phyloP scores from a whole-genome alignment of 768 basidiomycete species.

The Serendipita sp. region DNA sequence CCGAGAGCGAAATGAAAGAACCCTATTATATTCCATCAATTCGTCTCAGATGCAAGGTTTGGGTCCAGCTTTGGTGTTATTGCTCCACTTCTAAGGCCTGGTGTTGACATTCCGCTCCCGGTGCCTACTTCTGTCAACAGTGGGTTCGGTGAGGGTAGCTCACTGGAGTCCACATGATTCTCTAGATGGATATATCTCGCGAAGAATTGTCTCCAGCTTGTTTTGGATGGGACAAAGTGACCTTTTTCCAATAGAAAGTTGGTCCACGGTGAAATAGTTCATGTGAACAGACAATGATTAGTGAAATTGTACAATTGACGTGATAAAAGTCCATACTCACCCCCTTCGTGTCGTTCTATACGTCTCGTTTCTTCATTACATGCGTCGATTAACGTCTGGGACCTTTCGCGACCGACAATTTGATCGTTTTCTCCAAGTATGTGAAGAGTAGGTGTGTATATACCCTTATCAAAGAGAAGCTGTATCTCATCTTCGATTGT shows the following conservation, averaged over 20 bases:
- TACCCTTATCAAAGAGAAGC: constrained; percentile 25
- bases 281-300: too few relatives aligned
- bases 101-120: neutral
- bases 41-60: too few relatives aligned
- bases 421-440: constrained; percentile 63
- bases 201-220: constrained; percentile 63
- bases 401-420: constrained; percentile 54
- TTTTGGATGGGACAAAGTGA: constrained; percentile 70
- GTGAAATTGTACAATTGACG: too few relatives aligned
- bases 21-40: too few relatives aligned
- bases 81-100: neutral
- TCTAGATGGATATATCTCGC: neutral
- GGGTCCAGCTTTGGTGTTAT: too few relatives aligned
- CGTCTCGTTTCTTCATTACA: constrained; percentile 32
- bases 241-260: constrained; percentile 29
- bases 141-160: neutral
- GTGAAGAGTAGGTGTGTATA: constrained; percentile 59
- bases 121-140: neutral
- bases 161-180: neutral
- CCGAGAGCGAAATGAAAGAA: too few relatives aligned
- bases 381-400: constrained; percentile 35
- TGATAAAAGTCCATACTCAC: constrained; percentile 24
- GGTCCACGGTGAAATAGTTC: neutral
- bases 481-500: constrained; percentile 24
- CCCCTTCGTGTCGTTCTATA: constrained; percentile 65